Evolutionary conservation across 2,329 filamentous ascomycete genomes (phyloP), one percentile per base, ranked within the genome.

Genomic region (Thielaviopsis euricoi): DNA sequence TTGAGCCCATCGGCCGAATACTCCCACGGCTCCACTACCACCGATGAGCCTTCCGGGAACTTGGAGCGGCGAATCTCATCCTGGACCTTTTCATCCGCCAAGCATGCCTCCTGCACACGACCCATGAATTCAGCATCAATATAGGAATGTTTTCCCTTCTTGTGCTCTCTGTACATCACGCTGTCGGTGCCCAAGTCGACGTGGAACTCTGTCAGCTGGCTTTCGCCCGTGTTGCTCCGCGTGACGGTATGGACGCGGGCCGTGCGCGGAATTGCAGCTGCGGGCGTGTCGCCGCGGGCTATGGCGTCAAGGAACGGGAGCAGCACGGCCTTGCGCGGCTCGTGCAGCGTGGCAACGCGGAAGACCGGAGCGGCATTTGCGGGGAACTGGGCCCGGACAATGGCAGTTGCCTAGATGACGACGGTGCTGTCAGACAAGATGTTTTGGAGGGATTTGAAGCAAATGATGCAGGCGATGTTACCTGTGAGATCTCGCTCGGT

Each of bases 1-100:
- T 74, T 74, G 68, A 75, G 71, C 0, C 76, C 77, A 64, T 80
- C 76, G 0, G 74, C 74, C 0, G 71, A 77, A 65, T 80, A 81
- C 1, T 76, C 71, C 77, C 78, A 81, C 0, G 78, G 71, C 62
- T 81, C 78, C 43, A 78, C 71, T 3, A 74, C 68, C 1, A 77
- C 73, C 0, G 66, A 68, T 0, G 74, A 69, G 1, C 68, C 72
- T 5, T 67, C 61, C 0, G 78, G 76, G 0, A 81, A 64, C 0
- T 74, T 62, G 3, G 79, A 65, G 1, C 63, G 64, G 1, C 64
- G 54, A 21, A 77, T 72, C 55, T 74, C 73, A 0, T 65, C 66
- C 62, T 77, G 71, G 0, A 81, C 71, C 17, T 65, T 57, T 0
- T 62, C 37, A 50, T 79, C 69, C 0, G 66, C 69, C 19, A 76